Evolutionary conservation across 2,329 filamentous ascomycete species (phyloP).

Genomic region (Ploettnerulaceae sp.): DNA sequence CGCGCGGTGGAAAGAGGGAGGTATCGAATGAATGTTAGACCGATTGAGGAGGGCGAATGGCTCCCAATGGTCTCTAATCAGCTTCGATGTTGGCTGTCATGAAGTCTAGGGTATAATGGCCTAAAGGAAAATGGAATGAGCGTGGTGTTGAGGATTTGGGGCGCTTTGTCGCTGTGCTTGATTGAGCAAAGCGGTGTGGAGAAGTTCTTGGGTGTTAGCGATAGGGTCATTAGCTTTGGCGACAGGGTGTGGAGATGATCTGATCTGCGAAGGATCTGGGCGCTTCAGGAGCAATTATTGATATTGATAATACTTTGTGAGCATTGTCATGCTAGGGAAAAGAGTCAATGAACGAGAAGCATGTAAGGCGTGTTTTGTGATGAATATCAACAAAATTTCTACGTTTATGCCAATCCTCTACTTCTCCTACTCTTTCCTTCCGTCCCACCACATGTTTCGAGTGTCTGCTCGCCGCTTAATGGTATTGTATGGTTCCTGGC

Average conservation of each 20-base stretch:
- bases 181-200: conserved; percentile 15
- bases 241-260: neutral
- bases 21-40: conserved; percentile 15
- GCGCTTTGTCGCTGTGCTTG: conserved; percentile 10
- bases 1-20: conserved; percentile 1
- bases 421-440: neutral
- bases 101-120: conserved; percentile 19
- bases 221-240: neutral
- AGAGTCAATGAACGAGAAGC: no score
- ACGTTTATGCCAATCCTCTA: no score
- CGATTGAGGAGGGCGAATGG: conserved; percentile 15
- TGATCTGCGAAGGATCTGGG: conserved; percentile 5
- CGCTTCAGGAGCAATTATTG: conserved; percentile 8
- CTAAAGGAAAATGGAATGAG: conserved; percentile 18
- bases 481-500: neutral
- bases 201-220: conserved; percentile 4
- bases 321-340: no score
- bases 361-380: no score
- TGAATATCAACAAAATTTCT: no score
- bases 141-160: conserved; percentile 14
- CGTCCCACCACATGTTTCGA: neutral
- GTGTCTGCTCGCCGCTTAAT: neutral
- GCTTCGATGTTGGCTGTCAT: conserved; percentile 17
- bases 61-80: conserved; percentile 17
- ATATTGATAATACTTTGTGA: no score